phyloP scores from a whole-genome alignment of 345 rosid species.

The Erodium maritimum region DNA sequence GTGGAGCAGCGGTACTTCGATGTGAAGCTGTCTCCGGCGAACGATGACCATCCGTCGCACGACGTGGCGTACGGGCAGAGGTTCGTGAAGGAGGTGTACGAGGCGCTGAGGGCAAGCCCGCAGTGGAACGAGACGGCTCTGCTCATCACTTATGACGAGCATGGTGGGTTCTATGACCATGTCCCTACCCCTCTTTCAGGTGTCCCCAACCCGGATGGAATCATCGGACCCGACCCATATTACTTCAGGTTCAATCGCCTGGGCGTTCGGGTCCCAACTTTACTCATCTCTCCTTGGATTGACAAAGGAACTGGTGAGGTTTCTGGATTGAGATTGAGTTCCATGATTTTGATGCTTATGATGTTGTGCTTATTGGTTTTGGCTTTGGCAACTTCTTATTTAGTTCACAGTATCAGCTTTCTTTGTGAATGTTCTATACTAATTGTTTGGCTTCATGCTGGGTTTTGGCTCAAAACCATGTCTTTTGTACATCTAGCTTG shows the following conservation, averaged over 20 bases:
- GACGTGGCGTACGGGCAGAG: constrained; percentile 79
- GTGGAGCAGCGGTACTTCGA: constrained; percentile 89
- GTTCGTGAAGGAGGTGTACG: constrained; percentile 94
- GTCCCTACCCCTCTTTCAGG: constrained; percentile 72
- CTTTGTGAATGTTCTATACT: no score
- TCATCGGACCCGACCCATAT: constrained; percentile 84
- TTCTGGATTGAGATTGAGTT: constrained; percentile 42
- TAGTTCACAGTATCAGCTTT: background rate
- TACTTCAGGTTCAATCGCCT: constrained; percentile 78
- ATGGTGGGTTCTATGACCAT: constrained; percentile 96
- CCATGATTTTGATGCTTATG: constrained; percentile 22
- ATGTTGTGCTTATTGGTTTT: no score
- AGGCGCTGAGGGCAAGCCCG: constrained; percentile 75
- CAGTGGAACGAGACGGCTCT: constrained; percentile 97
- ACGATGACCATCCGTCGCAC: constrained; percentile 95
- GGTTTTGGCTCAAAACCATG: background rate
- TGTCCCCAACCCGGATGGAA: constrained; percentile 93
- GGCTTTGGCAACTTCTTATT: no score
- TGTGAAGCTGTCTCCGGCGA: constrained; percentile 52
- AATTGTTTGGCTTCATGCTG: no score
- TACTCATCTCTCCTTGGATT: constrained; percentile 84
- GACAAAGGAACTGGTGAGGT: constrained; percentile 82
- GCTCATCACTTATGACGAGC: constrained; percentile 87
- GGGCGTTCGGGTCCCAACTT: constrained; percentile 88
- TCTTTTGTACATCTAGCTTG: constrained; percentile 1